phyloP scores from a whole-genome alignment of 441 rosid genomes.

The Pelargonium cotyledonis region DNA sequence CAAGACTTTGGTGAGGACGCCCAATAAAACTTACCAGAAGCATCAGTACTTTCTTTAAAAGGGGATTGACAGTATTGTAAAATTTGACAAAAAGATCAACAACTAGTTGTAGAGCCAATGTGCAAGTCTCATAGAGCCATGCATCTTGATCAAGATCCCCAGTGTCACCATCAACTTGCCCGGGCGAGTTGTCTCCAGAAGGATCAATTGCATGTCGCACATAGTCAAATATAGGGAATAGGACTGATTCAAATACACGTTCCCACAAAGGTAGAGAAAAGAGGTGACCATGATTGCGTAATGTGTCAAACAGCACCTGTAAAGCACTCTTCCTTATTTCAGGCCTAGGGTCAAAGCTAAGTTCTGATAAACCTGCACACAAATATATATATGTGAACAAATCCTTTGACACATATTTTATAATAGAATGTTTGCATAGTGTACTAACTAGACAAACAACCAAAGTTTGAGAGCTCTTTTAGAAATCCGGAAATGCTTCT shows the following conservation, averaged over 20 bases:
- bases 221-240: constrained; percentile 97
- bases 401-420: constrained; percentile 12
- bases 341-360: constrained; percentile 98
- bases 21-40: constrained; percentile 91
- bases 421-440: constrained; percentile 14
- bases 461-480: constrained; percentile 9
- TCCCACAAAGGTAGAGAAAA: constrained; percentile 91
- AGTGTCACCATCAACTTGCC: constrained; percentile 45
- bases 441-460: constrained; percentile 3
- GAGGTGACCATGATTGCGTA: constrained; percentile 95
- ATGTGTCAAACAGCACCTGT: constrained; percentile 83
- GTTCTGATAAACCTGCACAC: constrained; percentile 90
- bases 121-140: constrained; percentile 99
- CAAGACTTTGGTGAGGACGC: constrained; percentile 99
- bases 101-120: constrained; percentile 94
- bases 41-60: constrained; percentile 70
- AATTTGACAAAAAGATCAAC: constrained; percentile 99
- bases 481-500: constrained; percentile 12
- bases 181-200: constrained; percentile 64
- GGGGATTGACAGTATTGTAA: constrained; percentile 89
- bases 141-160: constrained; percentile 95
- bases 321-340: constrained; percentile 98
- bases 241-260: constrained; percentile 83
- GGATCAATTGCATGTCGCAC: constrained; percentile 99
- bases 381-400: constrained; percentile 17